Evolutionary conservation across 768 basidiomycete species (phyloP), one percentile per base, ranked within the genome.

Genomic region (Suillus placidus): DNA sequence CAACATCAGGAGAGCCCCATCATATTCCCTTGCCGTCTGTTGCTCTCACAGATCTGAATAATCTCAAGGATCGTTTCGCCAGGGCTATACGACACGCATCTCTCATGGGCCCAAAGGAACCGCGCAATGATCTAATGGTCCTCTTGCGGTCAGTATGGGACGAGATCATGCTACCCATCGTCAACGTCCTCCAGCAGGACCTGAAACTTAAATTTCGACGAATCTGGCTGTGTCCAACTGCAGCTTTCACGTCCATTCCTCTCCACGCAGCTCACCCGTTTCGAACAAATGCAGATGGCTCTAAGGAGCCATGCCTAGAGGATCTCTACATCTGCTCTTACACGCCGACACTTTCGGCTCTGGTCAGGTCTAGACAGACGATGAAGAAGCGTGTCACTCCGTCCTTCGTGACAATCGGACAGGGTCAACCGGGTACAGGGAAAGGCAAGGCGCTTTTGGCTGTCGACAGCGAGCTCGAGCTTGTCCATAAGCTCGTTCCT

Each of bases 221-320:
- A 0, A 57, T 66, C 26, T 66, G 66, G 61, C 67, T 63, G 66
- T 69, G 68, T 45, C 55, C 66, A 5, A 67, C 66, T 6, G 57
- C 61, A 5, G 30, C 57, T 7, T 67, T 69, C 30, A 56, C 68
- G 2, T 56, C 65, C 0, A 30, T 69, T 32, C 68, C 68, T 20
- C 32, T 69, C 10, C 68, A 69, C 34, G 67, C 68, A 40, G 63
- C 82, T 34, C 73, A 78, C 10, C 71, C 71, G 1, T 81, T 80
- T 45, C n/a, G 60, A 35, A 62, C 37, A 12, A 61, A 63, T 47
- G 45, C 66, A 10, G 68, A 63, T 14, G 18, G 42, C 26, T 60
- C 6, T 7, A 52, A 64, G 23, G 38, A 32, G 32, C 45, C 16
- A 20, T 12, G 61, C 18, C 61, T 45, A 1, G 40, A 49, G 7